Evolutionary conservation across 2,329 filamentous ascomycete genomes (phyloP), one percentile per base, ranked within the genome.

Genomic region (Hirsutella thompsonii): DNA sequence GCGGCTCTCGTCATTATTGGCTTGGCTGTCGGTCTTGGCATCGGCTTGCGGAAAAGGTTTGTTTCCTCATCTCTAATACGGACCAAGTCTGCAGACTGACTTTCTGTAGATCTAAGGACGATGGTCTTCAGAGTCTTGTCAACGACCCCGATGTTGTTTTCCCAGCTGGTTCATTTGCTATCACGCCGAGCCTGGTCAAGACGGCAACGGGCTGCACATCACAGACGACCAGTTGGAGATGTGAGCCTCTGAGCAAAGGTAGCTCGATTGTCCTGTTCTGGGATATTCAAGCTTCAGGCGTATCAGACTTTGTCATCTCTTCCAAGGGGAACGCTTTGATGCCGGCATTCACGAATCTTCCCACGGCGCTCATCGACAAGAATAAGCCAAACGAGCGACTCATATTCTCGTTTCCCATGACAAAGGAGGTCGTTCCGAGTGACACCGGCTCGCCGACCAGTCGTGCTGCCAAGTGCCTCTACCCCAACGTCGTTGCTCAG

Each of bases 141-240:
- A 18, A 36, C 10, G 21, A 19, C 3, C 33, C 47, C 16, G 35
- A 40, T 4, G 20, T 47, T 10, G 42, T 52, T 18, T 82, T 82
- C 49, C 81, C 80, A 2, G 60, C 70, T 1, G 81, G 80, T 5
- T 68, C 72, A n/a, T 83, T 76, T 55, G 64, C 71, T 30, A 65
- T 84, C 48, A 63, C 69, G 6, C 76, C 76, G 19, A 71, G 70
- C 44, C 70, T 84, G 32, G 62, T 67, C 38, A 69, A 63, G 5
- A 59, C 69, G 2, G 58, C 61, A 14, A 70, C 73, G 6, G 64
- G 64, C 38, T 84, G 81, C 57, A 79, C 76, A 1, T 67, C 71
- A 13, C 69, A 74, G 48, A 47, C 70, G 0, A 58, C 64, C 4
- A 76, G 76, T 1, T 84, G 79, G 75, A 64, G 64, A 41, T 84